phyloP scores from a whole-genome alignment of 257 asterid genomes.

The Linaria vulgaris region DNA sequence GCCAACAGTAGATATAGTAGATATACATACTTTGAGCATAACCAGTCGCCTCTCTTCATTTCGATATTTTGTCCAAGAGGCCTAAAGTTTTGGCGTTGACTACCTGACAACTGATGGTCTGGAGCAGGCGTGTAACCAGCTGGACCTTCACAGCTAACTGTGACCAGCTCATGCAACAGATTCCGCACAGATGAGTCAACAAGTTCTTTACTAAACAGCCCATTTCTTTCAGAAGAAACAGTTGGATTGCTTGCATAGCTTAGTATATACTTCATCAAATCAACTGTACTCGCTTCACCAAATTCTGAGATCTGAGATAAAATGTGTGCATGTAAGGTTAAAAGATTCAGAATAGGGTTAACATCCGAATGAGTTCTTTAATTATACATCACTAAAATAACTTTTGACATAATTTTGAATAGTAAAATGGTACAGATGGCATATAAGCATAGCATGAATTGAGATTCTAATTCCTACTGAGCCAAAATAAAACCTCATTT shows the following conservation, averaged over 20 bases:
- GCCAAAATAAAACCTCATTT: neutral
- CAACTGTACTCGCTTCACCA: slow-evolving; percentile 53
- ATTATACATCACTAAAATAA: neutral
- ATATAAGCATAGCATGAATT: neutral
- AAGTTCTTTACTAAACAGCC: slow-evolving; percentile 67
- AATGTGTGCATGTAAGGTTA: neutral
- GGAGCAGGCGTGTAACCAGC: slow-evolving; percentile 37
- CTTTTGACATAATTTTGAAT: neutral
- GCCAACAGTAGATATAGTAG: slow-evolving; percentile 1
- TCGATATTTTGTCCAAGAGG: slow-evolving; percentile 62
- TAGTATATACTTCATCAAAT: slow-evolving; percentile 84
- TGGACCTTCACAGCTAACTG: slow-evolving; percentile 46
- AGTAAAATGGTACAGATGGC: neutral
- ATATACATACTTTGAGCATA: slow-evolving; percentile 73
- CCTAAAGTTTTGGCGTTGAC: slow-evolving; percentile 38
- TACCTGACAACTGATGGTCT: slow-evolving; percentile 39
- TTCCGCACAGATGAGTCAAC: slow-evolving; percentile 74
- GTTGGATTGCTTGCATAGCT: slow-evolving; percentile 83
- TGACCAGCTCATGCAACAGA: slow-evolving; percentile 63
- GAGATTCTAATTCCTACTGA: neutral
- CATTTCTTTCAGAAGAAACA: slow-evolving; percentile 48
- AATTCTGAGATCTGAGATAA: slow-evolving; percentile 48
- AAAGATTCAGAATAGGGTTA: neutral
- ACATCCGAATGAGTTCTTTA: neutral
- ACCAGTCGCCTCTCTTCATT: slow-evolving; percentile 99